Base-by-base conservation (phyloP, 164 flowering plant species). In the Litsea cubeba region DNA sequence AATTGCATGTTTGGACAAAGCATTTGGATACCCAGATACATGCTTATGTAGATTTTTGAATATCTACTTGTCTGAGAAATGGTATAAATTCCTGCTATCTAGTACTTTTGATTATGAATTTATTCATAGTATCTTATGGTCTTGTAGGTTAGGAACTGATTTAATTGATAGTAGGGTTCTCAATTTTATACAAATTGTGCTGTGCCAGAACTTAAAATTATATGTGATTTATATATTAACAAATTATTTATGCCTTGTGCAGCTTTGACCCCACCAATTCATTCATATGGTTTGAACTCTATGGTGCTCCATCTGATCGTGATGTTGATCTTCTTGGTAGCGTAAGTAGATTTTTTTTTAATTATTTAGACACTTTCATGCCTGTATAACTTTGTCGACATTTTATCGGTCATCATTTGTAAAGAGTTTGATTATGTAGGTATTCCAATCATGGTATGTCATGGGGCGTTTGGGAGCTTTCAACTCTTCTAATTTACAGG, bases 401-500 rank as follows among this genome's bases (percentile, higher is more conserved):
- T 76, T 26, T 65, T 50, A 10, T 3, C 10, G 3, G 15, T 68
- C 22, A 23, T 23, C 50, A 12, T 62, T 17, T 66, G 24, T 70
- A 3, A 65, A 63, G 8, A 40, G 6, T 3, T 22, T 50, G 18
- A 20, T 49, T 35, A 10, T 78, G 81, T 95, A 94, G 97, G 97
- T 89, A 77, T 86, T 92, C 79, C 98, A 92, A 71, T 82, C 98
- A 62, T 92, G 97, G 97, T 92, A 91, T 80, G 92, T 94, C 63
- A 90, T 92, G 97, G 97, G 98, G 24, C 93, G 96, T 17, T 76
- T 94, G 66, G 97, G 98, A 70, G 95, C 95, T 68, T 92, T 87
- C 28, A 94, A 94, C 76, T 87, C 97, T 65, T 85, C 87, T 49
- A 94, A 94, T 83, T 77, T 94, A 73, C 97, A 94, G 98, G 98